Conservation (phyloP, 164 flowering plant genomes). For the Vitis amurensis region DNA sequence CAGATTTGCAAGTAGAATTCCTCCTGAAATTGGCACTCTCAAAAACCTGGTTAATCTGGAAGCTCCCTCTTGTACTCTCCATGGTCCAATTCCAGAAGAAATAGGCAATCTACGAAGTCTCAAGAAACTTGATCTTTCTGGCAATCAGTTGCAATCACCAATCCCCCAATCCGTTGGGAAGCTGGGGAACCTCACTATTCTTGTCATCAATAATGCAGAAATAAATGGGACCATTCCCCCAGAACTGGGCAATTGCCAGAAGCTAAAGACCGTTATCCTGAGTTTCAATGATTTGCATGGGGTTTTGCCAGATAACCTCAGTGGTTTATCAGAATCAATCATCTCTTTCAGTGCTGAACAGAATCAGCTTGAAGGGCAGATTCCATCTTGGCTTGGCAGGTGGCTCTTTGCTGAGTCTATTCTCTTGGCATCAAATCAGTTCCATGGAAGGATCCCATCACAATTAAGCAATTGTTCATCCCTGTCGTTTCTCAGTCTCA, state of each 20-base stretch:
- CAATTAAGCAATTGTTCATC: conserved; percentile 6
- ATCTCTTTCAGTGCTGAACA: conserved; percentile 9
- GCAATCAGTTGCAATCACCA: conserved; percentile 11
- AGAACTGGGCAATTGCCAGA: conserved; percentile 1
- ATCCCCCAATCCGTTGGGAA: conserved; percentile 15
- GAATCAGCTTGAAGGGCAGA: conserved; percentile 2
- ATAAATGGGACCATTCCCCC: conserved; percentile 16
- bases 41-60: conserved; percentile 2
- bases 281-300: conserved; percentile 7
- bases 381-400: conserved; percentile 14
- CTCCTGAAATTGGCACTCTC: conserved; percentile 12
- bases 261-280: conserved; percentile 6
- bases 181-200: conserved; percentile 10
- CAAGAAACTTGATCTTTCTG: conserved; percentile 8
- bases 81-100: conserved; percentile 13
- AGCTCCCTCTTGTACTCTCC: not conserved
- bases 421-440: conserved; percentile 10
- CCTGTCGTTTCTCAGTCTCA: conserved; percentile 7
- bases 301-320: conserved; percentile 11
- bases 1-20: conserved; percentile 3
- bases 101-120: conserved; percentile 5
- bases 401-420: conserved; percentile 16
- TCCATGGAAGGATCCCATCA: conserved; percentile 13
- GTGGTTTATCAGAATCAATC: conserved; percentile 1
- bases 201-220: conserved; percentile 5